These are phyloP conservation scores for Colletotrichum nymphaeae DNA, from an alignment of 2,329 filamentous ascomycete species.

Conservation along the genomic window DNA sequence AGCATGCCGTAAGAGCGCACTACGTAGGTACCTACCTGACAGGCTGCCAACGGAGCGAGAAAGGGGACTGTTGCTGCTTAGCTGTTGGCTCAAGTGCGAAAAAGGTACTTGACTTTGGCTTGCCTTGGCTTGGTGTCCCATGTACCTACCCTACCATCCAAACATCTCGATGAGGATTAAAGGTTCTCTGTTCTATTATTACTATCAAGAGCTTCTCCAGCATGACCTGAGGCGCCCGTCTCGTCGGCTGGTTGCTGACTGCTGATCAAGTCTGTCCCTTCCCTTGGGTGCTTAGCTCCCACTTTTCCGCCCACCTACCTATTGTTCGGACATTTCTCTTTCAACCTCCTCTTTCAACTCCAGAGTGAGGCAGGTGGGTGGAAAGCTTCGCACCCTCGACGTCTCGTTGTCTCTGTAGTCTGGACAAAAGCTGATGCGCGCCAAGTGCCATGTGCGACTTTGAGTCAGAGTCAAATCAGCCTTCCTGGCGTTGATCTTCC, in stretches of 20 bases:
- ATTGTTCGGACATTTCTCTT: background rate
- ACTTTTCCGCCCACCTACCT: background rate
- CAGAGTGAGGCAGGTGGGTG: background rate
- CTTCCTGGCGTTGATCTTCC: conserved; percentile 3
- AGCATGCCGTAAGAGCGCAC: background rate
- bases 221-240: conserved; percentile 19
- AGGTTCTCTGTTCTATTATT: background rate
- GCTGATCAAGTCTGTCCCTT: conserved; percentile 16
- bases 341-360: background rate
- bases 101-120: conserved; percentile 12
- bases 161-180: conserved; percentile 25
- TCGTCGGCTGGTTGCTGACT: background rate
- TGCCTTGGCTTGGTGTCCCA: conserved; percentile 9
- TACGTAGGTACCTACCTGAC: background rate
- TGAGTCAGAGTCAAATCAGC: conserved; percentile 3
- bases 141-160: conserved; percentile 11
- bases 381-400: background rate
- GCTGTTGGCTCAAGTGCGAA: conserved; percentile 15
- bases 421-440: background rate
- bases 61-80: background rate
- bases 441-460: background rate
- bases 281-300: background rate
- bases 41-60: background rate
- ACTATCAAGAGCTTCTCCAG: conserved; percentile 24
- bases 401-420: background rate